Evolutionary conservation across 1,139 yeast genomes (phyloP), one percentile per base, ranked within the genome.

Genomic region (Hanseniaspora uvarum): DNA sequence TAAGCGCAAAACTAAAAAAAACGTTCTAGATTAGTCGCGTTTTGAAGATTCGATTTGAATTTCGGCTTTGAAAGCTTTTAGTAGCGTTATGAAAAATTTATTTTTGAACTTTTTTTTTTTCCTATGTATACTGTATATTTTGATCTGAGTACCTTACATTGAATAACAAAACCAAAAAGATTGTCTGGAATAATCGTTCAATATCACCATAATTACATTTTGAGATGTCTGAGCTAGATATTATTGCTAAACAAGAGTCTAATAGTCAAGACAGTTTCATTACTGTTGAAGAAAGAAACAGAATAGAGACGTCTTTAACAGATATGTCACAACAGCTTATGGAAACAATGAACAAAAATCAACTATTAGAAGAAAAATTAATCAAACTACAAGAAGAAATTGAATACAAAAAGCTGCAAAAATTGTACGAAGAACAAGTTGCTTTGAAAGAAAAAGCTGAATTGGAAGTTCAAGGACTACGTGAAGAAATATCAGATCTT

Each of bases 401-500:
- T n/a, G 34, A 41, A 18, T 30, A 30, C 38, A 44, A 63, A 3
- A 61, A 61, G n/a, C 65, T 69, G 21, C 65, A 68, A 33, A 64
- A 59, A 18, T 64, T 63, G 33, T 58, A 71, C 4, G 64, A 61
- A 16, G 61, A 62, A 14, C 75, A 76, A 53, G 65, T 65, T 38
- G 69, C 67, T 49, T 70, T 70, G 46, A 73, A 76, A 53, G 66
- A 62, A n/a, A 73, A 67, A 3, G 80, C 85, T 0, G 85, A 82
- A 58, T 69, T 71, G 18, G 83, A 83, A 59, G 81, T 78, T 49
- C 71, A 73, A 50, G 75, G 77, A 58, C 67, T 86, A 47, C 76
- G 80, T 56, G 77, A 73, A 19, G 95, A 86, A 64, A 83, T 86
- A 30, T 92, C 84, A 64, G 94, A 86, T 46, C 70, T 86, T 54